Evolutionary conservation across 192 early-diverging fungal genomes (phyloP).

Genomic region (Coemansia sp.): DNA sequence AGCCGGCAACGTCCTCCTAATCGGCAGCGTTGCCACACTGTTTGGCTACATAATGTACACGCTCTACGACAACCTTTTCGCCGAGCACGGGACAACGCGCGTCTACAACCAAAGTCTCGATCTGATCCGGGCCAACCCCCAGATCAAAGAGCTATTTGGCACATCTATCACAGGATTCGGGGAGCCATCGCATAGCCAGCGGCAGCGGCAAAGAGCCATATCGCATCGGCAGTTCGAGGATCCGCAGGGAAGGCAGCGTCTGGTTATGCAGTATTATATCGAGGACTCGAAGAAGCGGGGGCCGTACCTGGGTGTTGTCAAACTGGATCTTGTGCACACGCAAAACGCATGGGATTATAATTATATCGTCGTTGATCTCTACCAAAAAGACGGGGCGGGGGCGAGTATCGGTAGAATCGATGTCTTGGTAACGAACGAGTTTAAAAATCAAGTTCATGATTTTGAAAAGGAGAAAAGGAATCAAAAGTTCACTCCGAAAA

Average conservation of each 20-base stretch:
- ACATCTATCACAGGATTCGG: slow-evolving; percentile 29
- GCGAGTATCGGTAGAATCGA: slow-evolving; percentile 18
- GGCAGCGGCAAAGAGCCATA: slow-evolving; percentile 46
- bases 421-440: slow-evolving; percentile 47
- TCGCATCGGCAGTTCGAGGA: slow-evolving; percentile 34
- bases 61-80: slow-evolving; percentile 47
- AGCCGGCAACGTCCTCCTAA: slow-evolving; percentile 29
- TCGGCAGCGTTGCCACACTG: slow-evolving; percentile 40
- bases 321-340: slow-evolving; percentile 27
- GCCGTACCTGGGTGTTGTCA: slow-evolving; percentile 25
- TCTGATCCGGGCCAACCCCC: slow-evolving; percentile 37
- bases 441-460: slow-evolving; percentile 14
- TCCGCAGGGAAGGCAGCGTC: slow-evolving; percentile 11
- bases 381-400: not conserved
- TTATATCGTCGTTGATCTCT: slow-evolving; percentile 44
- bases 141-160: slow-evolving; percentile 36
- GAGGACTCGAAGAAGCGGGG: slow-evolving; percentile 5
- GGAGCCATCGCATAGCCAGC: slow-evolving; percentile 47
- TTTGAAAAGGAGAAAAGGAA: slow-evolving; percentile 15
- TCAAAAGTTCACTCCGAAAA: slow-evolving; percentile 15
- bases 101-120: slow-evolving; percentile 53
- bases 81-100: slow-evolving; percentile 39
- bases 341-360: slow-evolving; percentile 36
- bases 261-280: slow-evolving; percentile 45
- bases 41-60: slow-evolving; percentile 49